phyloP scores from a whole-genome alignment of 2,329 filamentous ascomycete species.

The Clonostachys byssicola region DNA sequence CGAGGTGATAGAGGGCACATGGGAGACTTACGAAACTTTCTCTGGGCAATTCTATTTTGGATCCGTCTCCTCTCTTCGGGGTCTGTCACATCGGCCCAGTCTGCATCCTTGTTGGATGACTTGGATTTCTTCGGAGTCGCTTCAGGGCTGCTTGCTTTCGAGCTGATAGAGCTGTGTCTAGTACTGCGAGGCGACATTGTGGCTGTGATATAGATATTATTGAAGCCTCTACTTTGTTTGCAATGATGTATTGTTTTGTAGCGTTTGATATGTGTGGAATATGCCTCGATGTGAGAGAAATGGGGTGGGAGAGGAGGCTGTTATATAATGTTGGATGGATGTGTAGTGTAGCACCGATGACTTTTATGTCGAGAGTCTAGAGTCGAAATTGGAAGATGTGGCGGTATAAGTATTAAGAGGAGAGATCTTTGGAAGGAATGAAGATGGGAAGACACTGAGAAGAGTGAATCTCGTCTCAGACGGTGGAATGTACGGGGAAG shows the following conservation, averaged over 20 bases:
- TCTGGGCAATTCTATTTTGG: constrained; percentile 72
- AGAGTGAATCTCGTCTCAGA: too few relatives aligned
- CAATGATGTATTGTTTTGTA: not conserved
- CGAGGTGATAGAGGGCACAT: too few relatives aligned
- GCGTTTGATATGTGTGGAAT: not conserved
- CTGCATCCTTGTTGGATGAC: constrained; percentile 42
- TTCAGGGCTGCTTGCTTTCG: constrained; percentile 1
- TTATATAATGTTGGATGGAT: too few relatives aligned
- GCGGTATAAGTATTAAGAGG: too few relatives aligned
- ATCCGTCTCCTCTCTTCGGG: constrained; percentile 69
- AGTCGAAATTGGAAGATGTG: too few relatives aligned
- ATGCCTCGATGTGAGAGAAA: too few relatives aligned
- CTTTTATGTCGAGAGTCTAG: too few relatives aligned
- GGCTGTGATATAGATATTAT: not conserved
- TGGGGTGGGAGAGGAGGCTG: too few relatives aligned
- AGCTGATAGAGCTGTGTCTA: not conserved
- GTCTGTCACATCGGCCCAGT: constrained; percentile 68
- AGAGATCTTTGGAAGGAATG: too few relatives aligned
- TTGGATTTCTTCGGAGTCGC: constrained; percentile 27
- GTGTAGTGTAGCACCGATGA: too few relatives aligned
- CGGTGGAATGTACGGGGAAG: too few relatives aligned
- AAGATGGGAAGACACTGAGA: too few relatives aligned
- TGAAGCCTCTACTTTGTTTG: not conserved
- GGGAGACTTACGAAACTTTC: constrained; percentile 63
- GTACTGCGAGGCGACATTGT: not conserved